phyloP scores from a whole-genome alignment of 2,329 filamentous ascomycete species.

The Phialophora expanda region DNA sequence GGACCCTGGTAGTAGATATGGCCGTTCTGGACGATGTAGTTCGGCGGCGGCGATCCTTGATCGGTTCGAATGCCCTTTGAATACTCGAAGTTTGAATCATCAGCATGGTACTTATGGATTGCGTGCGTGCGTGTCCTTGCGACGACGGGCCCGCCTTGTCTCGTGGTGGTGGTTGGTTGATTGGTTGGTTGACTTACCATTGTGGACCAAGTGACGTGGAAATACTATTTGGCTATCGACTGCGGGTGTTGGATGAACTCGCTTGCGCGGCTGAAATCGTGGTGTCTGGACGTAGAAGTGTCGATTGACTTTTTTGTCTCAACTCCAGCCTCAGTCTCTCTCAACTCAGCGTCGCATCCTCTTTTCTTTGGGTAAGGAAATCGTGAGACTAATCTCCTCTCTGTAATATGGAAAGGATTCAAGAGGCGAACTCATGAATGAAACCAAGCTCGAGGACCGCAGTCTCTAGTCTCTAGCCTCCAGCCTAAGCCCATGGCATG shows the following conservation, averaged over 20 bases:
- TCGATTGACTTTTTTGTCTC: too few species aligned
- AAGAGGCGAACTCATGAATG: too few species aligned
- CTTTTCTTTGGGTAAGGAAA: too few species aligned
- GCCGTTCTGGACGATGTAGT: conserved; percentile 2
- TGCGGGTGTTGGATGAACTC: neutral
- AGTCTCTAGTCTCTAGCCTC: neutral
- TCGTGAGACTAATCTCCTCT: neutral
- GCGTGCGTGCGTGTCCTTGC: too few species aligned
- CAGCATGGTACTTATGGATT: neutral
- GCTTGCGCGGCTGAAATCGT: too few species aligned
- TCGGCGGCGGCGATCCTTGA: neutral
- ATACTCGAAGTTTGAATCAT: neutral
- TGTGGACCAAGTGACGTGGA: neutral
- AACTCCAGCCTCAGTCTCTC: too few species aligned
- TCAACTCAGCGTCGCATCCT: neutral
- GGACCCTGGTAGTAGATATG: conserved; percentile 8
- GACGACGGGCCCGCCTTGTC: too few species aligned
- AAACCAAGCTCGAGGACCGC: neutral
- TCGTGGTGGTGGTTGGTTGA: neutral
- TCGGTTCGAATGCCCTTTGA: neutral
- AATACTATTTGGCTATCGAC: neutral
- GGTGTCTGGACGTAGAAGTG: too few species aligned
- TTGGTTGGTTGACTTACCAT: neutral
- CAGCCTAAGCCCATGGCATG: too few species aligned
- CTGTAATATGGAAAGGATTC: too few species aligned